Evolutionary conservation across 306 rosid species (phyloP), one percentile per base, ranked within the genome.

Genomic region (Acmispon strigosus): DNA sequence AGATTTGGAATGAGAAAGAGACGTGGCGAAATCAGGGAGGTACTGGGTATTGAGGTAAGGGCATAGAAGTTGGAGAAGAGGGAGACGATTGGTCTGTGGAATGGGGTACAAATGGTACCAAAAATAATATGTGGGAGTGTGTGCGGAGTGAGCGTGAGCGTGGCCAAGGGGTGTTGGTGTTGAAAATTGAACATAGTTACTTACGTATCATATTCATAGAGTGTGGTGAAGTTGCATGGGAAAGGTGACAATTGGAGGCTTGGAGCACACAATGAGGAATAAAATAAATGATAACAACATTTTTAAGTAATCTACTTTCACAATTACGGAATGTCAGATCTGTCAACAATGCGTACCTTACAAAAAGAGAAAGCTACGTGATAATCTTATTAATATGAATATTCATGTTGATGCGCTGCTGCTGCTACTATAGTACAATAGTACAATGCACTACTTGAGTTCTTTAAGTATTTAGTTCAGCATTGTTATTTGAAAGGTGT

Each of bases 301-400:
- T 1, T 65, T 65, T 48, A 37, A 67, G 54, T 10, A 66, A 77
- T 34, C 54, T 70, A 51, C 87, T 81, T 83, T 85, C 72, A 82
- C 90, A 87, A 85, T 82, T 85, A 83, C 92, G 96, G 92, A 88
- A 88, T 88, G 87, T 83, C 82, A 91, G 90, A 88, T 90, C 85
- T 80, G 66, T 77, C 70, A 43, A 47, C 72, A 56, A 69, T 56
- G 74, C 73, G 72, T 78, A 76, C 73, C 82, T 80, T 64, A 48
- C 63, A 76, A 81, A 81, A 66, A 60, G 72, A 68, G 50, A 72
- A 48, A 52, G 19, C 45, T 17, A 22, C 22, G 10, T 19, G 32
- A 56, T 62, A 20, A 13, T 62, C 7, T 47, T 12, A 15, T 14
- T 49, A 16, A 14, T 62, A 10, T 51, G n/a, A 22, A 75, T 9